phyloP scores from a whole-genome alignment of 2,329 filamentous ascomycete genomes.

The Oidium heveae region DNA sequence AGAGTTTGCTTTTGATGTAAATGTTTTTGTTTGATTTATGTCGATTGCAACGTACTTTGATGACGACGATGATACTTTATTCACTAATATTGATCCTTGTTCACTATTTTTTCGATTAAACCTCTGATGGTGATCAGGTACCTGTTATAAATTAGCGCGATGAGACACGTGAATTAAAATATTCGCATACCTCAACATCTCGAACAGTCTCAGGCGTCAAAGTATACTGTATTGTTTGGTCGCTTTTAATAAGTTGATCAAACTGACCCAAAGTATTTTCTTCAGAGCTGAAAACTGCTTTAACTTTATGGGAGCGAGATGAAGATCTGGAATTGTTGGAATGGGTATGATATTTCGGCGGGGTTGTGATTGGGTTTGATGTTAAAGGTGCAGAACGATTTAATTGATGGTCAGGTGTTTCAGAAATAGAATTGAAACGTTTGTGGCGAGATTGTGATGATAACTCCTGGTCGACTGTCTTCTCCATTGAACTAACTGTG shows the following conservation, averaged over 20 bases:
- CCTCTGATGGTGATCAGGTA: background rate
- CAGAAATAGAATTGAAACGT: too few relatives aligned
- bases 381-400: too few relatives aligned
- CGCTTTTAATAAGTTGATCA: conserved; percentile 58
- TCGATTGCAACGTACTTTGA: conserved; percentile 1
- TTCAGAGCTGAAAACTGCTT: conserved; percentile 30
- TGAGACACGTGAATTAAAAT: background rate
- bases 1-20: background rate
- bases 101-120: background rate
- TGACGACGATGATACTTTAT: background rate
- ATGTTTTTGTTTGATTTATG: conserved; percentile 2
- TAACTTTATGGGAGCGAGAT: conserved; percentile 19
- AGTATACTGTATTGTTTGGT: conserved; percentile 62
- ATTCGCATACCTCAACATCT: conserved; percentile 38
- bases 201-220: conserved; percentile 60
- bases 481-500: background rate
- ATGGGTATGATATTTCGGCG: too few relatives aligned
- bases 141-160: background rate
- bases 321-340: conserved; percentile 22
- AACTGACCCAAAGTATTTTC: conserved; percentile 35
- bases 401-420: too few relatives aligned
- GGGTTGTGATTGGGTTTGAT: too few relatives aligned
- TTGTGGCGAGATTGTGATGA: too few relatives aligned
- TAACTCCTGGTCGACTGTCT: background rate
- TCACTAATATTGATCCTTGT: background rate